Evolutionary conservation across 352 stramenopile genomes (phyloP).

Genomic region (Globisporangium irregulare): DNA sequence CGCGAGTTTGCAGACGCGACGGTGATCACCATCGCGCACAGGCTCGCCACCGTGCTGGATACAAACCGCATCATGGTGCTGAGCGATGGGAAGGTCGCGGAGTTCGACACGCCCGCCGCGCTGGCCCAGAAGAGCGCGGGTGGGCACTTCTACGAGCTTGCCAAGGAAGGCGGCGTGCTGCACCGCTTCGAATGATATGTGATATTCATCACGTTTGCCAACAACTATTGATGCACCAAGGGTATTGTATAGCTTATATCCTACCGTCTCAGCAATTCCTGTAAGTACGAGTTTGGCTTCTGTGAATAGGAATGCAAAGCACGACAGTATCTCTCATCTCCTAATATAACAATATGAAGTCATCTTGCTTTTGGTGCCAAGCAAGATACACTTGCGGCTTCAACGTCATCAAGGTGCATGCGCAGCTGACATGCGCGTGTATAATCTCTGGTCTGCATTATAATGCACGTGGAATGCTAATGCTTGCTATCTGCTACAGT

Average conservation of each 20-base stretch:
- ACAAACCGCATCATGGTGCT: conserved; percentile 96
- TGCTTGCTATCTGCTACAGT: no score
- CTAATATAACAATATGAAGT: no score
- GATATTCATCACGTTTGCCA: neutral
- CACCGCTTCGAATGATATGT: neutral
- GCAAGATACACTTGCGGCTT: no score
- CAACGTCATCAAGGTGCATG: no score
- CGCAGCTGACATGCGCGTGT: no score
- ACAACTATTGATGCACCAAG: no score
- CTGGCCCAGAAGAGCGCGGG: conserved; percentile 32
- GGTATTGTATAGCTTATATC: neutral
- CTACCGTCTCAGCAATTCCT: neutral
- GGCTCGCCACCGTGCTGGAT: conserved; percentile 96
- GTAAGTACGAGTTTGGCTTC: no score
- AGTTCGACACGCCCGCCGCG: conserved; percentile 77
- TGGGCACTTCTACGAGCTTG: conserved; percentile 34
- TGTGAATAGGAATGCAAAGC: no score
- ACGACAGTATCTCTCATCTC: no score
- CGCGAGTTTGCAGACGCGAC: conserved; percentile 90
- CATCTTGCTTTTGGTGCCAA: no score
- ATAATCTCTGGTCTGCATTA: no score
- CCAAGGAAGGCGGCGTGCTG: conserved; percentile 29
- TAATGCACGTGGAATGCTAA: no score
- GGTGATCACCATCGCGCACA: conserved; percentile 95
- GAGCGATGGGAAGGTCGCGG: conserved; percentile 82